phyloP scores from a whole-genome alignment of 345 rosid genomes.

The Gossypium longicalyx region DNA sequence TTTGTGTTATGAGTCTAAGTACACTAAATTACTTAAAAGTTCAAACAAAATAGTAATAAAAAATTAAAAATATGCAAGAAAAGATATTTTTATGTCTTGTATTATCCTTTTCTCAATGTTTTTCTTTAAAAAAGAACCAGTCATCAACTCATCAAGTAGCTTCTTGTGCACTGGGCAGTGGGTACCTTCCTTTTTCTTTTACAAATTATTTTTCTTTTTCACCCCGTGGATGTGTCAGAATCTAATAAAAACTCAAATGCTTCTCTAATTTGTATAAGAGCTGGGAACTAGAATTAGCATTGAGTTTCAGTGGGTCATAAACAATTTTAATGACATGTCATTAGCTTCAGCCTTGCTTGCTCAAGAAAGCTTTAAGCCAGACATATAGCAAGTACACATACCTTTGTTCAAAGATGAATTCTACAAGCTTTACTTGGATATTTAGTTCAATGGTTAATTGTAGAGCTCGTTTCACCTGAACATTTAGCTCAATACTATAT shows the following conservation, averaged over 20 bases:
- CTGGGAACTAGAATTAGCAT: not conserved
- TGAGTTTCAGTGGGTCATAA: not conserved
- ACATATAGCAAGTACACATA: not conserved
- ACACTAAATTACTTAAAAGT: not conserved
- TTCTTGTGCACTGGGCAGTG: not conserved
- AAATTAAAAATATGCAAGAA: not conserved
- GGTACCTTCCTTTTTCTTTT: not conserved
- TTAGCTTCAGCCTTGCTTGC: not conserved
- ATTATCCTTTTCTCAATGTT: not conserved
- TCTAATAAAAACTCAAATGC: not conserved
- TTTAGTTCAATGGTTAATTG: not conserved
- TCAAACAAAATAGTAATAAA: not conserved
- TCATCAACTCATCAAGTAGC: not conserved
- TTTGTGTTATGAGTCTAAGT: not conserved
- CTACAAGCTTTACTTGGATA: not conserved
- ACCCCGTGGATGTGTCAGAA: not conserved
- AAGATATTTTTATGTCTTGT: not conserved
- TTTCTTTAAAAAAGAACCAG: too few relatives aligned
- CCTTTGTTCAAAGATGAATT: not conserved
- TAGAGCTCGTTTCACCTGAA: not conserved
- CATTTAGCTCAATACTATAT: not conserved
- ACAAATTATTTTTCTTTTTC: not conserved
- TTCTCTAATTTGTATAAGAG: not conserved
- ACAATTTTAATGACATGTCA: not conserved
- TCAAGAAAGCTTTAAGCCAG: not conserved